phyloP scores from a whole-genome alignment of 2,329 filamentous ascomycete species.

The Aspergillus fumigatiaffinis region DNA sequence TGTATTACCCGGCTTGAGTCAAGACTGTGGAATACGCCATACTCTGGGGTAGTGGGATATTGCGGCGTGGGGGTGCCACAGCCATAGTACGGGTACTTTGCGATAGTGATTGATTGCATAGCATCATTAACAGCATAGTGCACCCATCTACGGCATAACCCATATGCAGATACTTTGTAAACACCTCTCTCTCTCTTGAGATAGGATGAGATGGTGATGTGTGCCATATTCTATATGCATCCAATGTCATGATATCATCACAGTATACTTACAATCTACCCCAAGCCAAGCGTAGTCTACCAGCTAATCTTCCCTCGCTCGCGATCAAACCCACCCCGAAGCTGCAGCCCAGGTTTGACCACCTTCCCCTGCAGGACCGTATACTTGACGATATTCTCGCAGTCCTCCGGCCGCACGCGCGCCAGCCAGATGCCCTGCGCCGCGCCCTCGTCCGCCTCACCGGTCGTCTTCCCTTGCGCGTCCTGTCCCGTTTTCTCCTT shows the following conservation, averaged over 20 bases:
- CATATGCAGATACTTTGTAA: background rate
- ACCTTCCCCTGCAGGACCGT: slow-evolving; percentile 92
- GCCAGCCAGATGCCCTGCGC: slow-evolving; percentile 92
- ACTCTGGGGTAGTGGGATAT: too few species aligned
- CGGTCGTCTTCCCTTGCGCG: slow-evolving; percentile 25
- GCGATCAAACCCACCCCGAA: slow-evolving; percentile 88
- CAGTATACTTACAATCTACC: background rate
- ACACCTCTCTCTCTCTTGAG: background rate
- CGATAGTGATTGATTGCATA: too few species aligned
- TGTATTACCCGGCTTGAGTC: too few species aligned
- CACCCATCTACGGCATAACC: too few species aligned
- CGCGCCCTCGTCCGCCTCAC: slow-evolving; percentile 54
- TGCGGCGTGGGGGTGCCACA: too few species aligned
- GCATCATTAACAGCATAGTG: too few species aligned
- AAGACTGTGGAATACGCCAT: too few species aligned
- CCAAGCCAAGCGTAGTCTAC: slow-evolving; percentile 44
- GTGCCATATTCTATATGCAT: background rate
- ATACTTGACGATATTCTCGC: slow-evolving; percentile 84
- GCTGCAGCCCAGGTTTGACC: slow-evolving; percentile 79
- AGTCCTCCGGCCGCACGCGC: slow-evolving; percentile 78
- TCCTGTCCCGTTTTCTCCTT: slow-evolving; percentile 17
- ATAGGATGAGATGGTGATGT: background rate
- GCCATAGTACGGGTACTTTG: too few species aligned
- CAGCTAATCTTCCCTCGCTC: slow-evolving; percentile 78
- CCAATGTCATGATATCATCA: background rate